phyloP scores from a whole-genome alignment of 139 green algal species.

The Parachlorella kessleri region DNA sequence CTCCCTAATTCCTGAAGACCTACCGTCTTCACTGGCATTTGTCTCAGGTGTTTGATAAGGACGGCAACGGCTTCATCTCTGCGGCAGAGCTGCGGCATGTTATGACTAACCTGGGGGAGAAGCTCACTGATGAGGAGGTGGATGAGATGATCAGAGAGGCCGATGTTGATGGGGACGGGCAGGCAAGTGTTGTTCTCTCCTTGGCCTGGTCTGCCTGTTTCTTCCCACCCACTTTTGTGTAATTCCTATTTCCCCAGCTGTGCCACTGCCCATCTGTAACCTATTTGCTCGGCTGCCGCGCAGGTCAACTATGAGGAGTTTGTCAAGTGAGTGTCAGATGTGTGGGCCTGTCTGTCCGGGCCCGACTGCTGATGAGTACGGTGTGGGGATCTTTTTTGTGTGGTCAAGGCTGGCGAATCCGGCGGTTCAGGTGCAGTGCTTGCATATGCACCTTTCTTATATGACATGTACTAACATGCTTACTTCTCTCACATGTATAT shows the following conservation, averaged over 20 bases:
- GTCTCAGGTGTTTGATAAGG: constrained; percentile 99
- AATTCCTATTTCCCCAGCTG: no score
- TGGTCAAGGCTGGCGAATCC: background rate
- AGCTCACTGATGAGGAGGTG: constrained; percentile 97
- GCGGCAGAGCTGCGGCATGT: constrained; percentile 96
- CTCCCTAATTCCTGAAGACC: no score
- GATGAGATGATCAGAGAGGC: constrained; percentile 98
- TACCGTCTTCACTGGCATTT: no score
- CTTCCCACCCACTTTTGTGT: no score
- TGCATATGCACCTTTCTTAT: background rate
- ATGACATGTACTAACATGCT: background rate
- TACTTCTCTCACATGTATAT: background rate
- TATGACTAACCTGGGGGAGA: constrained; percentile 57
- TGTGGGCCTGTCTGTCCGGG: background rate
- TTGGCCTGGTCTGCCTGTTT: no score
- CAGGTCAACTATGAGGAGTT: constrained; percentile 95
- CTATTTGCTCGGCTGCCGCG: no score
- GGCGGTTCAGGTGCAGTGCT: no score
- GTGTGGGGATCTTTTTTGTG: background rate
- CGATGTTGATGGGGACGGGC: constrained; percentile 90
- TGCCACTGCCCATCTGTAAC: no score
- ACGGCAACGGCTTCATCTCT: constrained; percentile 99
- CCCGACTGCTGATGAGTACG: background rate
- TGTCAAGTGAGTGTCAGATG: constrained; percentile 58
- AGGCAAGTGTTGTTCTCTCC: no score